Evolutionary conservation across 495 filamentous ascomycete genomes (phyloP).

Genomic region (Pyrenopolyporus hunteri): DNA sequence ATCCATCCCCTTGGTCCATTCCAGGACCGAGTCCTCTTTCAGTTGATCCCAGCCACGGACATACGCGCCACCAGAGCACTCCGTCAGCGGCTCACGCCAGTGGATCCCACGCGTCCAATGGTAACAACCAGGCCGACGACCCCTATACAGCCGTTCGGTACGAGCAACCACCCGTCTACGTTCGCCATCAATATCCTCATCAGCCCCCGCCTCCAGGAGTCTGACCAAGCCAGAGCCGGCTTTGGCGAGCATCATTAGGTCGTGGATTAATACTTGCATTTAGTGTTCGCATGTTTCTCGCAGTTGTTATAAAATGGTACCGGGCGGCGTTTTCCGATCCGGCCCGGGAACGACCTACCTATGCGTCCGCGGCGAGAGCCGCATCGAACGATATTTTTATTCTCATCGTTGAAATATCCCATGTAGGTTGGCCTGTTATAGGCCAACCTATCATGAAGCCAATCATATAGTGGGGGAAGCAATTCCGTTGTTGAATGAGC

Average conservation of each 20-base stretch:
- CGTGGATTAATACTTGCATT: background rate
- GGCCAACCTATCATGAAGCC: too few species aligned
- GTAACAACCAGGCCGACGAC: slow-evolving; percentile 4
- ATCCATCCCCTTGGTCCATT: background rate
- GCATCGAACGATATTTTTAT: too few species aligned
- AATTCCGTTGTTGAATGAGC: too few species aligned
- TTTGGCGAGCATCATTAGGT: slow-evolving; percentile 28
- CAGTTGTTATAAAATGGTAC: too few species aligned
- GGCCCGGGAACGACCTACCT: too few species aligned
- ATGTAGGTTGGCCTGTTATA: too few species aligned
- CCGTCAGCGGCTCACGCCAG: slow-evolving; percentile 27
- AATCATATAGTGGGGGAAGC: too few species aligned
- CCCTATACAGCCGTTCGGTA: background rate
- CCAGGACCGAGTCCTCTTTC: background rate
- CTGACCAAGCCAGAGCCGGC: slow-evolving; percentile 11
- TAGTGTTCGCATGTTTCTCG: background rate
- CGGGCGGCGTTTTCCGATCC: too few species aligned
- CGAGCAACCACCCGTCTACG: slow-evolving; percentile 6
- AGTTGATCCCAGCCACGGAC: slow-evolving; percentile 30
- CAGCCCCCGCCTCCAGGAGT: slow-evolving; percentile 7
- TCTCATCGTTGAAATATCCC: too few species aligned
- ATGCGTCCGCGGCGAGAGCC: too few species aligned
- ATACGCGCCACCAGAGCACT: slow-evolving; percentile 46
- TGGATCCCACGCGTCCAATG: background rate
- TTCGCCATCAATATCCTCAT: slow-evolving; percentile 12